Base-by-base conservation (phyloP, 2,329 filamentous ascomycete genomes). In the Aspergillus aculeatus region DNA sequence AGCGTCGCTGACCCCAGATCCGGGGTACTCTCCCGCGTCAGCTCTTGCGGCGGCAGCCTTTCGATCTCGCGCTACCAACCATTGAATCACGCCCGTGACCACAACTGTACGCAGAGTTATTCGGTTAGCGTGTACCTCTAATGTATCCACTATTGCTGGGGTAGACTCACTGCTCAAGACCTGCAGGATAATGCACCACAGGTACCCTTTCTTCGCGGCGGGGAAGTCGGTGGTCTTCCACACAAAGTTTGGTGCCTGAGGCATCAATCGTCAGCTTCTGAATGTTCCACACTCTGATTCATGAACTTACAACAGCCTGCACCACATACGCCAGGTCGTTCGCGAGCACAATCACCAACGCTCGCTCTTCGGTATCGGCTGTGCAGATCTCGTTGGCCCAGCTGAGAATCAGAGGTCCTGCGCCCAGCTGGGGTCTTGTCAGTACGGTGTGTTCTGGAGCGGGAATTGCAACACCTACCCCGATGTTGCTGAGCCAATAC, bases 201-300 rank as follows among this genome's bases (percentile, higher is more conserved):
- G 63, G 55, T 78, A 78, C 5, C 77, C 77, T 29, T 74, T 75
- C 14, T 59, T 66, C 0, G 76, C 76, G 1, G 67, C 69, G 0
- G 77, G 77, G 32, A 77, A 78, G 5, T 72, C 73, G 0, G 72
- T 74, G 0, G 76, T 78, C 54, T 78, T 77, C 77, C 76, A 78
- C 1, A 78, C 72, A 51, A 78, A 78, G 53, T 78, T 78, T 0
- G 76, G 76, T 1, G 68, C 67, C 67, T 69, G 31, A 5, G 6
- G 21, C 6, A 16, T 35, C 14, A 2, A 16, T 2, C 38, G 3
- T 44, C 14, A 19, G 38, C 38, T 7, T 44, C 16, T 44, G 14
- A 9, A 26, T 7, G 6, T 26, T 26, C 24, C 5, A 26, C 24
- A 9, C 24, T 26, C 24, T 7, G 24, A 9, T n/a, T 19, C 38